phyloP scores from a whole-genome alignment of 805 yeast genomes.

The Spathaspora girioi region DNA sequence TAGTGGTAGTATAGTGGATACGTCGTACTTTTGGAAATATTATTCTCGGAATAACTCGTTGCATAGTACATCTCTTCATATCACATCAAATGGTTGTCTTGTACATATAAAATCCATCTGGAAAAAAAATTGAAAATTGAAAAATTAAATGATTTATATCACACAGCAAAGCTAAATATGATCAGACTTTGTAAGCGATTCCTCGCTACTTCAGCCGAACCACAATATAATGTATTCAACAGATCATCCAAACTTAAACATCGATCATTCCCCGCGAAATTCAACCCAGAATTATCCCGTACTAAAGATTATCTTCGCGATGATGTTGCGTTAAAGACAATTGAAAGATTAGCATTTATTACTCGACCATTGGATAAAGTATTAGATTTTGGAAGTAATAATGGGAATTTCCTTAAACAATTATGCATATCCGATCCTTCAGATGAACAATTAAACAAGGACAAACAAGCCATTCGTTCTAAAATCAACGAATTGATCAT shows the following conservation, averaged over 20 bases:
- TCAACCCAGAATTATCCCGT: conserved; percentile 42
- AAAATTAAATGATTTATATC: neutral
- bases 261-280: conserved; percentile 46
- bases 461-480: conserved; percentile 47
- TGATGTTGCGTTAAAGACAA: conserved; percentile 68
- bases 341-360: conserved; percentile 72
- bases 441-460: conserved; percentile 46
- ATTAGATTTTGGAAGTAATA: conserved; percentile 70
- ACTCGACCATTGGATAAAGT: conserved; percentile 58
- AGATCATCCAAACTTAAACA: conserved; percentile 60
- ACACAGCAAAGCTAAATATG: neutral
- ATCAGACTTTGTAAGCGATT: conserved; percentile 5
- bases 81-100: too few species aligned
- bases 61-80: too few species aligned
- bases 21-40: too few species aligned
- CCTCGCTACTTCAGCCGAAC: conserved; percentile 25
- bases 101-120: neutral
- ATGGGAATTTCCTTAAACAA: conserved; percentile 57
- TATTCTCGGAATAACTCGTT: too few species aligned
- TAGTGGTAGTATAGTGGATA: too few species aligned
- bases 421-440: conserved; percentile 25
- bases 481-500: conserved; percentile 55
- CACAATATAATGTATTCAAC: conserved; percentile 51
- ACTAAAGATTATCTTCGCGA: conserved; percentile 70
- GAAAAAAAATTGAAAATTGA: neutral